Conservation (phyloP, 441 rosid genomes). For the Euphorbia schlechtendalii region DNA sequence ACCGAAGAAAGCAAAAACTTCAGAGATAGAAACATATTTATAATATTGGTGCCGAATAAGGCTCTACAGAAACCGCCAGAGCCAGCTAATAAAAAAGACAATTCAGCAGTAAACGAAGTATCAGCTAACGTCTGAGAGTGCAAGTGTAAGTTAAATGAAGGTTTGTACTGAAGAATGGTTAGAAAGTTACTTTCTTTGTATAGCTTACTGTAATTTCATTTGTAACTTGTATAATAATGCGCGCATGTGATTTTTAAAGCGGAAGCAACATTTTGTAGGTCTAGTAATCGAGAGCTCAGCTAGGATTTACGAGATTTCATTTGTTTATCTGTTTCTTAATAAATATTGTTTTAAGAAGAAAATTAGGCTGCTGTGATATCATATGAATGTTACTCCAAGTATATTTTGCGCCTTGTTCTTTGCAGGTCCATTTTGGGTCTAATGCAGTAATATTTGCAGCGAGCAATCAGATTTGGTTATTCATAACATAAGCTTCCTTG, state of each 20-base stretch:
- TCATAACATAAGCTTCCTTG: constrained; percentile 1
- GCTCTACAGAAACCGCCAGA: constrained; percentile 63
- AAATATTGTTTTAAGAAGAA: not conserved
- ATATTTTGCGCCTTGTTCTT: not conserved
- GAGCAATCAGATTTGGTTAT: not conserved
- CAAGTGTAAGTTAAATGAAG: not conserved
- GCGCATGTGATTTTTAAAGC: constrained; percentile 11
- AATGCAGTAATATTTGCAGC: not conserved
- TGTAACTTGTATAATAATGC: constrained; percentile 14
- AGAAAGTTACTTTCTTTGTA: constrained; percentile 21
- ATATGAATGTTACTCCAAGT: not conserved
- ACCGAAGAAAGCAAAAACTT: constrained; percentile 78
- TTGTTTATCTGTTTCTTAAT: not conserved
- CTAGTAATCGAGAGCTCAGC: constrained; percentile 3
- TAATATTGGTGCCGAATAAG: constrained; percentile 72
- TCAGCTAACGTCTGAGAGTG: constrained; percentile 45
- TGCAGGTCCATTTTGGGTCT: not conserved
- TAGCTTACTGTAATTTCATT: constrained; percentile 22
- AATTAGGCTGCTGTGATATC: not conserved
- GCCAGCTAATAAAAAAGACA: constrained; percentile 55
- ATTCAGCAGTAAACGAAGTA: constrained; percentile 44
- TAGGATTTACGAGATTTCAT: not conserved
- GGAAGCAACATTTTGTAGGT: constrained; percentile 16
- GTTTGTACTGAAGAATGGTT: constrained; percentile 8
- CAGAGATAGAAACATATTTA: constrained; percentile 63